Conservation (phyloP, 2,329 filamentous ascomycete species). For the Exophiala sideris region DNA sequence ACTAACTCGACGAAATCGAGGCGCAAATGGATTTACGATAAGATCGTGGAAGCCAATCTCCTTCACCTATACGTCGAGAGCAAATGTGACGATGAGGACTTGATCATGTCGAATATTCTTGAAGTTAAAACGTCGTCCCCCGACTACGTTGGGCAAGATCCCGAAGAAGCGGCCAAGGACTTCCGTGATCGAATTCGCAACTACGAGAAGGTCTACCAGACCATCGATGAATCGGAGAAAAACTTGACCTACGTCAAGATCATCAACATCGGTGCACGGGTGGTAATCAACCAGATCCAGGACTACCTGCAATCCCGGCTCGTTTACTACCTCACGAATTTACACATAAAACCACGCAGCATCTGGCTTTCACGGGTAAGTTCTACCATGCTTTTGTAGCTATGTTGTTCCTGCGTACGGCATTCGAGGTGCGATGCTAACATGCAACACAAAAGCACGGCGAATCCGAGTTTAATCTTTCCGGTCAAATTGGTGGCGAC, state of each 20-base stretch:
- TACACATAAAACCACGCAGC: slow-evolving; percentile 93
- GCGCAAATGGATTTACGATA: slow-evolving; percentile 84
- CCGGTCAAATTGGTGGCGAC: slow-evolving; percentile 89
- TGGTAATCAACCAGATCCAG: slow-evolving; percentile 96
- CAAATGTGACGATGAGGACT: slow-evolving; percentile 89
- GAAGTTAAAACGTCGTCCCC: slow-evolving; percentile 97
- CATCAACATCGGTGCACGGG: slow-evolving; percentile 79
- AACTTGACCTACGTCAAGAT: slow-evolving; percentile 94
- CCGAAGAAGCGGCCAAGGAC: slow-evolving; percentile 82
- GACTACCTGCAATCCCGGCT: slow-evolving; percentile 95
- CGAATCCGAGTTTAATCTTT: slow-evolving; percentile 88
- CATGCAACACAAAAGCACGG: slow-evolving; percentile 63
- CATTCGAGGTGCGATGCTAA: not conserved
- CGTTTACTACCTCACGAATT: slow-evolving; percentile 97
- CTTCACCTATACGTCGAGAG: slow-evolving; percentile 93
- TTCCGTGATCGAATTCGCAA: slow-evolving; percentile 93
- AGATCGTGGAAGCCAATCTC: slow-evolving; percentile 70
- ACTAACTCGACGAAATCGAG: slow-evolving; percentile 93
- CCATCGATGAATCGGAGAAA: slow-evolving; percentile 83
- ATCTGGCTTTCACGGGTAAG: slow-evolving; percentile 88
- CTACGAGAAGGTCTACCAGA: slow-evolving; percentile 96
- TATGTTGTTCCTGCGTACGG: too few relatives aligned
- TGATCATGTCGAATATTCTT: slow-evolving; percentile 97
- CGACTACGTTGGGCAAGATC: slow-evolving; percentile 83
- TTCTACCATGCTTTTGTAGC: slow-evolving; percentile 38